These are phyloP conservation scores for Glycyrrhiza uralensis DNA, from an alignment of 306 rosid species.

Conservation along the genomic window DNA sequence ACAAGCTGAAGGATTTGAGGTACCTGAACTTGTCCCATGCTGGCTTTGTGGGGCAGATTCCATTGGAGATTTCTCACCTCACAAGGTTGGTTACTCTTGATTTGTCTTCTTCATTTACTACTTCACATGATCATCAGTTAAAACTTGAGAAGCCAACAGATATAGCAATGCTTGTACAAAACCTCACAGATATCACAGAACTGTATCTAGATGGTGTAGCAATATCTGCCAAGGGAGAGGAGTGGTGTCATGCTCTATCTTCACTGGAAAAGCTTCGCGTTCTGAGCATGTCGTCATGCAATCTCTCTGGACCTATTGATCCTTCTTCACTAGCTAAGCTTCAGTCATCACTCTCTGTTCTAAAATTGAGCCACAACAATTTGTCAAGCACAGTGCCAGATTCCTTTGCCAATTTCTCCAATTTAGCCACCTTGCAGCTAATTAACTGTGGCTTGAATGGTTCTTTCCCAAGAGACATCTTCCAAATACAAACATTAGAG, in stretches of 20 bases:
- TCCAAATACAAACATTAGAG: conserved; percentile 26
- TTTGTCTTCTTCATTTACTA: background rate
- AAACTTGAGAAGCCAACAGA: conserved; percentile 24
- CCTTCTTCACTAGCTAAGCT: conserved; percentile 27
- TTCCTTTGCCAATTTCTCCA: conserved; percentile 20
- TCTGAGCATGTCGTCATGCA: conserved; percentile 37
- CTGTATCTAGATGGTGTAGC: conserved; percentile 45
- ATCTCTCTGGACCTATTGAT: conserved; percentile 40
- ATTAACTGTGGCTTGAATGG: conserved; percentile 6
- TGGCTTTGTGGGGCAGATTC: conserved; percentile 37
- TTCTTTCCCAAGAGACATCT: conserved; percentile 29
- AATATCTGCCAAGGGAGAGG: conserved; percentile 23
- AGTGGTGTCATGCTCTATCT: conserved; percentile 44
- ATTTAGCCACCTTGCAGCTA: conserved; percentile 12
- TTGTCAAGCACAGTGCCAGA: conserved; percentile 30
- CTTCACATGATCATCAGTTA: background rate
- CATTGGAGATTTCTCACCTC: conserved; percentile 30
- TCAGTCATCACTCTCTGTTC: background rate
- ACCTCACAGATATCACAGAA: conserved; percentile 30
- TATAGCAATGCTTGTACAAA: conserved; percentile 15
- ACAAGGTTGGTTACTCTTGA: conserved; percentile 34
- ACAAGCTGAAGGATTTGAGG: conserved; percentile 21
- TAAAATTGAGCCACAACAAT: conserved; percentile 8
- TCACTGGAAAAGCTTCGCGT: conserved; percentile 1
- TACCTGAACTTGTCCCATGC: conserved; percentile 31